Percentiles rank a stretch among this genome's conserved stretches.
Evolutionary conservation across 768 basidiomycete species (phyloP).

Genomic region (Suillus lakei): DNA sequence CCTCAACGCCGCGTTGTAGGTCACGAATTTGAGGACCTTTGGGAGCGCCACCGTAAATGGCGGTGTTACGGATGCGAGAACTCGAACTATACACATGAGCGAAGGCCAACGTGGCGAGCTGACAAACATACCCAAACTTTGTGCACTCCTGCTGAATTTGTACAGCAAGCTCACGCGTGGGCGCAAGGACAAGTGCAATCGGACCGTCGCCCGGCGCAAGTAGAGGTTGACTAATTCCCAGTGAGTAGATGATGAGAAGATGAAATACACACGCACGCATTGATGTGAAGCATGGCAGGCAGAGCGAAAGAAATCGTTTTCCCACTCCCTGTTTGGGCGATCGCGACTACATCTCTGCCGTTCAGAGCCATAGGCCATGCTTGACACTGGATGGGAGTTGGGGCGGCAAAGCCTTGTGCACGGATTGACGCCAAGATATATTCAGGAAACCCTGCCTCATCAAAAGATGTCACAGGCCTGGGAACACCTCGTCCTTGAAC

Average conservation of each 20-base stretch:
- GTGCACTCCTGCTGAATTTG: conserved; percentile 99
- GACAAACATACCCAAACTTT: conserved; percentile 82
- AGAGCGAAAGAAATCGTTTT: conserved; percentile 99
- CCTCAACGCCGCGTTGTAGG: conserved; percentile 94
- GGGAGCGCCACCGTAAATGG: conserved; percentile 98
- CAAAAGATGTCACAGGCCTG: conserved; percentile 88
- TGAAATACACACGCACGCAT: conserved; percentile 71
- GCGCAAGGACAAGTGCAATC: conserved; percentile 94
- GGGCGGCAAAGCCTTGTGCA: conserved; percentile 89
- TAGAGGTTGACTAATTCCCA: conserved; percentile 76
- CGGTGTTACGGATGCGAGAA: conserved; percentile 97
- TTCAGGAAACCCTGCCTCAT: conserved; percentile 95
- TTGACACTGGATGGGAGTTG: conserved; percentile 98
- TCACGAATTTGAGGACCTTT: conserved; percentile 99
- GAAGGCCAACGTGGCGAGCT: conserved; percentile 9
- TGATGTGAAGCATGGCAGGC: conserved; percentile 99
- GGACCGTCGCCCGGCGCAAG: conserved; percentile 95
- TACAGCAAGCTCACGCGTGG: conserved; percentile 97
- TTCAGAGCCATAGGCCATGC: conserved; percentile 99
- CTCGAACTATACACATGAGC: conserved; percentile 57
- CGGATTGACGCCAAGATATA: conserved; percentile 94
- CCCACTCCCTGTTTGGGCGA: conserved; percentile 98
- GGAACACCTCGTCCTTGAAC: conserved; percentile 90
- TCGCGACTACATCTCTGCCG: conserved; percentile 93
- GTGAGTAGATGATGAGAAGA: conserved; percentile 4